Evolutionary conservation across 768 basidiomycete species (phyloP), one percentile per base, ranked within the genome.

Genomic region (Hypsizygus marmoreus): DNA sequence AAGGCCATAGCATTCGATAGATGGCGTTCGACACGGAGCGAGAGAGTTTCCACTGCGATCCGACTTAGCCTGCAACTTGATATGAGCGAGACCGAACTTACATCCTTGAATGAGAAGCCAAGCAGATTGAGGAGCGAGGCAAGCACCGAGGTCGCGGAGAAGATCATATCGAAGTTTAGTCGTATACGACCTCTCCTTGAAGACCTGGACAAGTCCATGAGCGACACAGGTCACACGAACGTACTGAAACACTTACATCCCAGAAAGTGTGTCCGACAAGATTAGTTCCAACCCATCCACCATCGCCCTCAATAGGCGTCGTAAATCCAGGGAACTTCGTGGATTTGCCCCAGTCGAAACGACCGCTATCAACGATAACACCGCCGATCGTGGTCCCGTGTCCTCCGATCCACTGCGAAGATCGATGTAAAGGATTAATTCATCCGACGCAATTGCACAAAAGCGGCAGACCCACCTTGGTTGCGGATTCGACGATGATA

Each of bases 361-460:
- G 78, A 34, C 82, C 82, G 11, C 70, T 67, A 51, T 86, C 84
- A 19, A 87, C 53, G 22, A 86, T 64, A 12, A 84, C 77, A 29
- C 85, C 85, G 0, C 71, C 83, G 40, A 86, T 77, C 6, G 80
- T 82, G 7, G 81, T 84, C n/a, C 85, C 83, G 39, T 82, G 81
- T 0, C 81, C 81, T 1, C 78, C 79, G 5, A 86, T 80, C 84
- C 84, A 86, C 56, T 86, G 84, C 0, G 82, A 84, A 2, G 79
- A 8, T 8, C 79, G 23, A 12, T 9, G 13, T 46, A 13, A 45
- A 28, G 22, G 16, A 13, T 76, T 78, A 54, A 81, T 75, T 0
- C 79, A 77, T 75, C 16, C 5, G 8, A 11, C 14, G 6, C 25
- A 4, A 17, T 22, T n/a, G 14, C 20, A 37, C 8, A 14, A 10